Base-by-base conservation (phyloP, 805 yeast species). In the Lachancea sp. region DNA sequence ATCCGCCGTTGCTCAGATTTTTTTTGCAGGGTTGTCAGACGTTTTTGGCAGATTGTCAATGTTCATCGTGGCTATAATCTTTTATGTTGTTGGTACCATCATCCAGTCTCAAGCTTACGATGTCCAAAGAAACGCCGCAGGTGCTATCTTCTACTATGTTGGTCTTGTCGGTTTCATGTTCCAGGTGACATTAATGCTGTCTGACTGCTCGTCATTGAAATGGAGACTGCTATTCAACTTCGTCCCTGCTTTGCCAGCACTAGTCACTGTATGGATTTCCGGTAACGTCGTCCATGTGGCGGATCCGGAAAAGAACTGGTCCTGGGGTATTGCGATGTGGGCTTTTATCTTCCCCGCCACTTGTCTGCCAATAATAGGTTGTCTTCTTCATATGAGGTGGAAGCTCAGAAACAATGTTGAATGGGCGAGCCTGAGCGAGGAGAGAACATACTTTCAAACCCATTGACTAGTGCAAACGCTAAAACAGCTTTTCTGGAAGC, bases 321-420 rank as follows among this genome's bases (percentile, higher is more conserved):
- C 79, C 10, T 84, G 90, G 90, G 82, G 81, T 56, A 77, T 82
- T 53, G 89, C 83, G 35, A 82, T 84, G 76, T 84, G 85, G 85
- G 88, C 89, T 1, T 79, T 81, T 54, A 81, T 84, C 50, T 76
- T 79, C 71, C 90, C 90, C 32, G 65, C 81, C 32, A 57, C 78
- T 5, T 68, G 81, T 52, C 42, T 84, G 13, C 91, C 90, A 18
- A 62, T 84, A 44, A 52, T 81, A 9, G 49, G 53, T 6, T 72
- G 81, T 55, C 65, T 79, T 54, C 16, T 71, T 3, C 82, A 81
- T 60, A 79, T 82, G 84, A 61, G 73, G 51, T 66, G 64, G 53
- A 57, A 62, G 45, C 88, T 85, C 12, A 56, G 70, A 16, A 73
- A 67, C 45, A 73, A 76, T 15, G 71, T 69, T n/a, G 81, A 78